Evolutionary conservation across 768 basidiomycete species (phyloP), one percentile per base, ranked within the genome.

Genomic region (Exidia glandulosa): DNA sequence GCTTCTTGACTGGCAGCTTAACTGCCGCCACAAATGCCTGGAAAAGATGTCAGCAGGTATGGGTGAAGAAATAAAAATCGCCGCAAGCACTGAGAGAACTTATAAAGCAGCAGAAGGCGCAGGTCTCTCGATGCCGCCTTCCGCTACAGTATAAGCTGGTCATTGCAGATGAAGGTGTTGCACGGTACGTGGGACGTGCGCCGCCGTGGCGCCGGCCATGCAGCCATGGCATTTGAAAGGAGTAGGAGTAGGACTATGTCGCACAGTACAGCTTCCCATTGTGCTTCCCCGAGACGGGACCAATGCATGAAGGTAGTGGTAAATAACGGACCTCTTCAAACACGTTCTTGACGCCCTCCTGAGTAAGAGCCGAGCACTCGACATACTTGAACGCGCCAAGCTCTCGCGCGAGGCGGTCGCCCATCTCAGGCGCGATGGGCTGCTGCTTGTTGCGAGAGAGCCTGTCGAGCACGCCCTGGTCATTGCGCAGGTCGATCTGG

Each of bases 301-400:
- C 14, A n/a, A n/a, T n/a, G n/a, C n/a, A n/a, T n/a, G 32, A 41
- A 5, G 29, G 47, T 57, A 56, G 56, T 57, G 30, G 32, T 50
- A 48, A 58, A 58, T 14, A 10, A 78, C 87, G 71, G 72, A 91
- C 94, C 88, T 99, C 96, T 72, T 99, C 96, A 72, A 99, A 99
- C 63, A 99, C 96, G 74, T 98, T 98, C 88, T 99, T 99, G 74
- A 99, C 75, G 31, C 96, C 96, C 81, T 94, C 93, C 81, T 99
- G 96, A 66, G 95, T 99, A 79, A 99, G 76, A 57, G 96, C 96
- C 59, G 94, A 97, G 76, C 96, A 99, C 76, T 99, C 96, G 57
- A 97, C 94, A 71, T 96, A 99, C 74, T 97, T 99, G 74, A 98
- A 94, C 30, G 95, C 95, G 32, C 96, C 96, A 37, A 99, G 79